Base-by-base conservation (phyloP, 768 basidiomycete genomes). In the Mycena albidolilacea region DNA sequence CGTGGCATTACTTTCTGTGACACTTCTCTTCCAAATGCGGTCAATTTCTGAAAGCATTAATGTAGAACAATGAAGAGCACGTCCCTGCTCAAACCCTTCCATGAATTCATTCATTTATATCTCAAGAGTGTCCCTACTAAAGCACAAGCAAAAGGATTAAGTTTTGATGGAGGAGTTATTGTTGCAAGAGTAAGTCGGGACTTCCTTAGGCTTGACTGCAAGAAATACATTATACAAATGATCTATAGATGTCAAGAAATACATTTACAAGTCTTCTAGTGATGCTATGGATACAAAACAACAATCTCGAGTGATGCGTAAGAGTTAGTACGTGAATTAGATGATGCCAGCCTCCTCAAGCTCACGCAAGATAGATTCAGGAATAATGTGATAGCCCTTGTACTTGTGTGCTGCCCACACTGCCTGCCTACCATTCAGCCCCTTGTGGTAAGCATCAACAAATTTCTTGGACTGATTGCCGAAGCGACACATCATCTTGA, bases 391-490 rank as follows among this genome's bases (percentile, higher is more conserved):
- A 35, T 55, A 14, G 14, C 77, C 74, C n/a, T 48, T 39, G 38
- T 77, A 78, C 37, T 77, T 76, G 30, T 68, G 74, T 1, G 75
- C 46, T 37, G 75, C 75, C 73, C 78, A 78, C 7, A 73, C 71
- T n/a, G 78, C 78, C 54, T 77, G 72, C 5, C 63, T 46, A 5
- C 73, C 70, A 60, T 75, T 76, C 11, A 82, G 67, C 3, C 80
- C 78, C 38, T 76, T 64, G 2, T 50, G 14, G 66, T 82, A 82
- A n/a, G 78, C 81, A 71, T 81, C 76, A 48, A 80, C 79, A 64
- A 78, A 81, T 11, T 55, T 54, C 15, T 9, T 19, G 12, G 37
- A 64, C 2, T 52, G 60, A 58, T 41, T 64, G 61, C 21, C 61
- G n/a, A 70, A 70, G 43, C 19, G 30, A 6, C 43, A 14, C 14